A percentile compares a stretch with the other conserved stretches of the same genome.
Conservation (phyloP, 2,329 filamentous ascomycete genomes). For the Didymella glomerata region DNA sequence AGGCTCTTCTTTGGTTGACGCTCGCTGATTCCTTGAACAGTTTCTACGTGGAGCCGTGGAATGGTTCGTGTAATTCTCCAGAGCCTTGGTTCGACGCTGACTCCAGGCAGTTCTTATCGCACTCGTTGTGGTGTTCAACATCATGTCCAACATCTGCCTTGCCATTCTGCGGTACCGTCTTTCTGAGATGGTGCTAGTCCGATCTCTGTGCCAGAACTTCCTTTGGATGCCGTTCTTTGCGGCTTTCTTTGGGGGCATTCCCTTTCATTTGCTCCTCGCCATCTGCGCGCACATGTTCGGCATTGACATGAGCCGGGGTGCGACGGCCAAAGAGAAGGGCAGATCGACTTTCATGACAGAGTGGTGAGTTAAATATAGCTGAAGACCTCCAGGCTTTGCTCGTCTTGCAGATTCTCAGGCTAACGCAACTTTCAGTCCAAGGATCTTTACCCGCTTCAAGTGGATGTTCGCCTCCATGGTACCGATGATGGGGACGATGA, state of each 20-base stretch:
- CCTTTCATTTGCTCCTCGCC: constrained; percentile 79
- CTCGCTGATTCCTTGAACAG: constrained; percentile 28
- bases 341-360: constrained; percentile 86
- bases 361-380: constrained; percentile 49
- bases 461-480: constrained; percentile 72
- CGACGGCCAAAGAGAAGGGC: constrained; percentile 81
- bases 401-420: no score
- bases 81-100: no score
- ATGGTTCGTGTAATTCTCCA: no score
- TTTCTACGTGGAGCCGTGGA: no score
- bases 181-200: constrained; percentile 60
- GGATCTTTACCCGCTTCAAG: constrained; percentile 79
- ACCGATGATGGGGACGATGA: constrained; percentile 66
- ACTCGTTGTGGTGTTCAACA: constrained; percentile 70
- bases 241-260: constrained; percentile 81
- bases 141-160: constrained; percentile 65
- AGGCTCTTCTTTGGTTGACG: not conserved
- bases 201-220: constrained; percentile 63
- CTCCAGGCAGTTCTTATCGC: constrained; percentile 53
- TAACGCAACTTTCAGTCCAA: constrained; percentile 56
- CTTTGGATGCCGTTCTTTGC: constrained; percentile 71
- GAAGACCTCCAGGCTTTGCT: not conserved
- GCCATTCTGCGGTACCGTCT: constrained; percentile 69
- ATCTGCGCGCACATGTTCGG: constrained; percentile 83
- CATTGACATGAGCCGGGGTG: constrained; percentile 84